phyloP scores from a whole-genome alignment of 164 flowering plant genomes.

The Kingdonia uniflora region DNA sequence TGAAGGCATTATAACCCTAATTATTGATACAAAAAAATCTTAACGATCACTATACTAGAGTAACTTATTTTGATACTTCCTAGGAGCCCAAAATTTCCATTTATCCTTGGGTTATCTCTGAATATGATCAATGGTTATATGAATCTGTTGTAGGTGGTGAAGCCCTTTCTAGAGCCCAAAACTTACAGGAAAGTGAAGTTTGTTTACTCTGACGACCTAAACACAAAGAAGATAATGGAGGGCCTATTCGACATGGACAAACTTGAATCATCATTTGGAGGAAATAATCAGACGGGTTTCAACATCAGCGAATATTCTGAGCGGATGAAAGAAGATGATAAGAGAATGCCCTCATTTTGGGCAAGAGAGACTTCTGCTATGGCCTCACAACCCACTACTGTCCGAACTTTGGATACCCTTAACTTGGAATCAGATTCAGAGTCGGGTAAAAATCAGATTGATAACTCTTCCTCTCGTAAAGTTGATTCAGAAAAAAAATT shows the following conservation, averaged over 20 bases:
- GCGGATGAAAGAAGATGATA: conserved; percentile 82
- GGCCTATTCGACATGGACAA: conserved; percentile 68
- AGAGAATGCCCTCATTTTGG: conserved; percentile 45
- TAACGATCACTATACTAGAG: too few relatives aligned
- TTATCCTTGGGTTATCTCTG: too few relatives aligned
- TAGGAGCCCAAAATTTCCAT: too few relatives aligned
- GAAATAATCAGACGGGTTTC: conserved; percentile 43
- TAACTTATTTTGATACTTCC: too few relatives aligned
- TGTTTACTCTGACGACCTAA: conserved; percentile 59
- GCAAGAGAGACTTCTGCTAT: conserved; percentile 14
- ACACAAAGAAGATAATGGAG: conserved; percentile 57
- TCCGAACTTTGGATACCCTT: conserved; percentile 13
- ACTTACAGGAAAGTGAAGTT: conserved; percentile 77
- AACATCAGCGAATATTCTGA: conserved; percentile 57
- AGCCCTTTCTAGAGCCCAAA: conserved; percentile 86
- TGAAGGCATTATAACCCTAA: too few relatives aligned
- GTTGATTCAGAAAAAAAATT: conserved; percentile 11
- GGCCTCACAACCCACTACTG: conserved; percentile 11
- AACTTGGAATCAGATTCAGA: conserved; percentile 33
- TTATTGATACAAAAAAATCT: too few relatives aligned
- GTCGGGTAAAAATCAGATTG: conserved; percentile 23
- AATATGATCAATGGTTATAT: too few relatives aligned
- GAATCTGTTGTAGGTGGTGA: conserved; percentile 43
- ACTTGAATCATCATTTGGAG: conserved; percentile 79
- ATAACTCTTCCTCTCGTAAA: conserved; percentile 12